Percentiles rank a stretch among this genome's conserved stretches.
Evolutionary conservation across 371 early-diverging fungal species (phyloP).

Genomic region (Rhizopus sp.): DNA sequence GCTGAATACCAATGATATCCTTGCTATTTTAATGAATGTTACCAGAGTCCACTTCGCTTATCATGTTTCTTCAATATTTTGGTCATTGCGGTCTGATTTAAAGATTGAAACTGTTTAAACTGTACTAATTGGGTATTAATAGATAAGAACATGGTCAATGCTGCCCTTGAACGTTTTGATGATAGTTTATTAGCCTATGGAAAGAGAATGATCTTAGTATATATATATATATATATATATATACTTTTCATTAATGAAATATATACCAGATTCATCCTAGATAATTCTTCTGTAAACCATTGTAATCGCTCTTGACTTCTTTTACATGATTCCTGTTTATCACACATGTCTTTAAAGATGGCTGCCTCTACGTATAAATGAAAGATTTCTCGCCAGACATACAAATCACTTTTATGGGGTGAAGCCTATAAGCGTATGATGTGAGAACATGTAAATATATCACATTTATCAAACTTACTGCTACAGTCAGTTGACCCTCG

Average conservation of each 20-base stretch:
- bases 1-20: not conserved
- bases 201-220: not conserved
- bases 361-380: slow-evolving; percentile 65
- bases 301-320: slow-evolving; percentile 48
- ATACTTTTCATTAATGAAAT: not conserved
- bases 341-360: slow-evolving; percentile 60
- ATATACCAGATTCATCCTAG: slow-evolving; percentile 37
- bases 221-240: not conserved
- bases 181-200: slow-evolving; percentile 26
- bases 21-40: slow-evolving; percentile 3
- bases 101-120: slow-evolving; percentile 61
- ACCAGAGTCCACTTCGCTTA: slow-evolving; percentile 67
- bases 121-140: slow-evolving; percentile 64
- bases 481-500: slow-evolving; percentile 39
- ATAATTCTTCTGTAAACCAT: slow-evolving; percentile 53
- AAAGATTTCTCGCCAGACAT: slow-evolving; percentile 74
- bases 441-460: slow-evolving; percentile 13
- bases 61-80: slow-evolving; percentile 84
- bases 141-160: slow-evolving; percentile 52
- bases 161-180: slow-evolving; percentile 38
- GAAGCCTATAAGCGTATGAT: slow-evolving; percentile 13
- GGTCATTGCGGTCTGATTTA: slow-evolving; percentile 73
- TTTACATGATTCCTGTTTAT: slow-evolving; percentile 34
- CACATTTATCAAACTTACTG: slow-evolving; percentile 25
- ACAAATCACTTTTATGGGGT: slow-evolving; percentile 37